These are phyloP conservation scores for Aspergillus sp. DNA, from an alignment of 2,329 filamentous ascomycete species.

Conservation along the genomic window DNA sequence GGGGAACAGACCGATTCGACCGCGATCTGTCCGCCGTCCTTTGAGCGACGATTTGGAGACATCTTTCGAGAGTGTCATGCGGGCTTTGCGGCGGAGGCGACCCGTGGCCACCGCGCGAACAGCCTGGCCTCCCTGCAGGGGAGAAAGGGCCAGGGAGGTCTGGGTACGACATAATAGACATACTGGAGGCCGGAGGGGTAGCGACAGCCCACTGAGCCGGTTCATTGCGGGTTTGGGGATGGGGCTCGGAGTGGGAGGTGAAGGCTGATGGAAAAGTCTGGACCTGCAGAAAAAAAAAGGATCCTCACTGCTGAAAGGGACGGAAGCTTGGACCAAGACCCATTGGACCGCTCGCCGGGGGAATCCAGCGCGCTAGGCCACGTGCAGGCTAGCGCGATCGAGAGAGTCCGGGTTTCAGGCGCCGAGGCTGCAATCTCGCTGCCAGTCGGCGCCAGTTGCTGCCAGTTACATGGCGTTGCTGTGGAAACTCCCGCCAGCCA, in stretches of 20 bases:
- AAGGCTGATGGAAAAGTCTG: neutral
- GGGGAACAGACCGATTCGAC: conserved; percentile 55
- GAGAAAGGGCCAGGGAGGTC: conserved; percentile 16
- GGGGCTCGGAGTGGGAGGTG: neutral
- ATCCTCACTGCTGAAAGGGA: conserved; percentile 1
- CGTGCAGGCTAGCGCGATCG: conserved; percentile 17
- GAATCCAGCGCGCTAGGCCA: conserved; percentile 12
- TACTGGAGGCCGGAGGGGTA: conserved; percentile 28
- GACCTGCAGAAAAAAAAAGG: conserved; percentile 11
- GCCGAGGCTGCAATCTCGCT: conserved; percentile 3
- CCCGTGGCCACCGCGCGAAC: conserved; percentile 33
- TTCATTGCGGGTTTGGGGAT: conserved; percentile 14
- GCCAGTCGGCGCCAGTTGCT: conserved; percentile 23
- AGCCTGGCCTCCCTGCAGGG: conserved; percentile 25
- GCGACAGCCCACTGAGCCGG: conserved; percentile 27
- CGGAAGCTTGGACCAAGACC: conserved; percentile 12
- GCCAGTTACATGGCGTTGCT: conserved; percentile 23
- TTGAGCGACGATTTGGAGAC: conserved; percentile 30
- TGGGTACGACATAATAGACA: conserved; percentile 36
- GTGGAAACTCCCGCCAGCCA: conserved; percentile 32
- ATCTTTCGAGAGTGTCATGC: conserved; percentile 39
- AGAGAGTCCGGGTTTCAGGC: conserved; percentile 15
- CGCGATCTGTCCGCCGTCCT: conserved; percentile 40
- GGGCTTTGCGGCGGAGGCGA: conserved; percentile 34
- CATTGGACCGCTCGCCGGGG: neutral